A percentile compares a stretch with the other conserved stretches of the same genome.
Conservation (phyloP, 176 grass and related monocot species). For the Elaeis guineensis region DNA sequence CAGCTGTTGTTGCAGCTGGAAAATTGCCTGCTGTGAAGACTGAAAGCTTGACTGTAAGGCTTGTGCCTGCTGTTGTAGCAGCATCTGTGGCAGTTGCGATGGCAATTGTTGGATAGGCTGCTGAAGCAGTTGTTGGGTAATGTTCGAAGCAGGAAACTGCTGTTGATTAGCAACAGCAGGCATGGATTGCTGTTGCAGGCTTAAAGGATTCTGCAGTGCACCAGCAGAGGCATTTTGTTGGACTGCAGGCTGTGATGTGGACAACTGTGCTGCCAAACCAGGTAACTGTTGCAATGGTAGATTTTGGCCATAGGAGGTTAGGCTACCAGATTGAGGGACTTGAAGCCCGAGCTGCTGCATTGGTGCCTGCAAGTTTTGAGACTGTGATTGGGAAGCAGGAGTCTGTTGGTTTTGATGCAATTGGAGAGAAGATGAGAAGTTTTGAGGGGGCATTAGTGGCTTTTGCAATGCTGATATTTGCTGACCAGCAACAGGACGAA, state of each 20-base stretch:
- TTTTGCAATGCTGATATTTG: slow-evolving; percentile 67
- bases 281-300: slow-evolving; percentile 55
- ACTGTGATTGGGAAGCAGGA: slow-evolving; percentile 9
- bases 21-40: slow-evolving; percentile 95
- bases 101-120: slow-evolving; percentile 66
- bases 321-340: slow-evolving; percentile 40
- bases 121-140: slow-evolving; percentile 57
- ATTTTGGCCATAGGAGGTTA: slow-evolving; percentile 61
- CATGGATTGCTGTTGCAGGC: slow-evolving; percentile 49
- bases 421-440: slow-evolving; percentile 34
- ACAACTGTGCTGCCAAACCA: slow-evolving; percentile 33
- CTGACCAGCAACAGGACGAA: slow-evolving; percentile 46
- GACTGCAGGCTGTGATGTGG: slow-evolving; percentile 43
- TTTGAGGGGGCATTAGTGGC: slow-evolving; percentile 40
- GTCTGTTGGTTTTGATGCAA: slow-evolving; percentile 55
- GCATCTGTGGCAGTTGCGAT: slow-evolving; percentile 70
- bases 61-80: slow-evolving; percentile 86
- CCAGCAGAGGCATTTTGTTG: slow-evolving; percentile 58
- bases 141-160: slow-evolving; percentile 43
- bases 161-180: slow-evolving; percentile 43
- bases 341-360: slow-evolving; percentile 50
- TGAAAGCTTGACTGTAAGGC: slow-evolving; percentile 96
- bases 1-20: slow-evolving; percentile 90
- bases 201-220: slow-evolving; percentile 45
- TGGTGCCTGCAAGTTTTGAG: slow-evolving; percentile 25